phyloP scores from a whole-genome alignment of 768 basidiomycete genomes.

The Cystobasidium ongulense region DNA sequence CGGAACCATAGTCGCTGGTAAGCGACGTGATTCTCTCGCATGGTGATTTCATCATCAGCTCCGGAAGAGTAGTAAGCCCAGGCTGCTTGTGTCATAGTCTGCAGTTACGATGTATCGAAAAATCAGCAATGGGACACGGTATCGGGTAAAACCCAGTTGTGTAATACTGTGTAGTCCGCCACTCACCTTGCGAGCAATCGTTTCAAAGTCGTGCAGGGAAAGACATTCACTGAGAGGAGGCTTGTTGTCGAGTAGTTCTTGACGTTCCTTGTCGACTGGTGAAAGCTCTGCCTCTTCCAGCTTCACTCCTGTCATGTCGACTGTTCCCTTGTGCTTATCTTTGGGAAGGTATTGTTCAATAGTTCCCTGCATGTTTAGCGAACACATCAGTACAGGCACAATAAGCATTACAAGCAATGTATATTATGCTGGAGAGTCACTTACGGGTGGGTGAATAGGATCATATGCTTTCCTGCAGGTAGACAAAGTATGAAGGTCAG shows the following conservation, averaged over 20 bases:
- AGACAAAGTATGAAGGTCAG: not conserved
- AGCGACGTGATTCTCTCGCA: slow-evolving; percentile 55
- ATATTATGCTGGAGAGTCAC: too few species aligned
- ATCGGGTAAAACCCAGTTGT: too few species aligned
- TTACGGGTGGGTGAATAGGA: slow-evolving; percentile 62
- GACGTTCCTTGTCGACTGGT: slow-evolving; percentile 60
- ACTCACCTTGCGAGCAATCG: slow-evolving; percentile 60
- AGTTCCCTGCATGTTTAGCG: slow-evolving; percentile 18
- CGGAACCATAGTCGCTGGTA: slow-evolving; percentile 88
- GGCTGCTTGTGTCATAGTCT: slow-evolving; percentile 52
- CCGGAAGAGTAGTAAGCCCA: slow-evolving; percentile 77
- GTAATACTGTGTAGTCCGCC: slow-evolving; percentile 40
- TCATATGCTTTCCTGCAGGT: slow-evolving; percentile 44
- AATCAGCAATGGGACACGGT: too few species aligned
- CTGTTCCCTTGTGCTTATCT: slow-evolving; percentile 63
- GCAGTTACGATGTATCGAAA: too few species aligned
- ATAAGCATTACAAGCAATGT: slow-evolving; percentile 54
- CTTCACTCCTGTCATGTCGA: slow-evolving; percentile 56
- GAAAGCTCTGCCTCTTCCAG: slow-evolving; percentile 56
- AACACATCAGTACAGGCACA: slow-evolving; percentile 14
- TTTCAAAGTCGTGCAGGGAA: slow-evolving; percentile 73
- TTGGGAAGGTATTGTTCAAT: slow-evolving; percentile 55
- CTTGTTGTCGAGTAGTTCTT: slow-evolving; percentile 58
- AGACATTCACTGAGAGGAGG: slow-evolving; percentile 65
- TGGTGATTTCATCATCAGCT: slow-evolving; percentile 61